Evolutionary conservation across 1,284 basidiomycete genomes (phyloP).

Genomic region (Tilletiopsis washingtonensis): DNA sequence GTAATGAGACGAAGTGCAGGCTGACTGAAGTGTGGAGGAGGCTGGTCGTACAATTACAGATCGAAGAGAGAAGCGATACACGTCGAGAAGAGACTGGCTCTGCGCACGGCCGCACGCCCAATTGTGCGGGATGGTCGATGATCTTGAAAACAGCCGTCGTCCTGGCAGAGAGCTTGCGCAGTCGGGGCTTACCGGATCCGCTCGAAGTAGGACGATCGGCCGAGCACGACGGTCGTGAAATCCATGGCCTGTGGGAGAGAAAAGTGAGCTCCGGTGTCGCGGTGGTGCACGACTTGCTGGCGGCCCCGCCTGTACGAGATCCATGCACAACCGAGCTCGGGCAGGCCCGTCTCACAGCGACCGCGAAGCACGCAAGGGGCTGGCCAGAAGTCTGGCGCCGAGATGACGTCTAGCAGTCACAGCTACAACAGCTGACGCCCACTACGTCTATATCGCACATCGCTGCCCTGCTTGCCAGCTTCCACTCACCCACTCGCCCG

Average conservation of each 20-base stretch:
- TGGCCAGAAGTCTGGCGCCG: neutral
- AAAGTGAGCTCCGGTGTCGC: too few species aligned
- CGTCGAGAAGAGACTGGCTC: too few species aligned
- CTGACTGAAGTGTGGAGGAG: too few species aligned
- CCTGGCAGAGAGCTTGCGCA: too few species aligned
- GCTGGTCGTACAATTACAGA: too few species aligned
- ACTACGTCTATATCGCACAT: neutral
- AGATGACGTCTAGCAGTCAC: neutral
- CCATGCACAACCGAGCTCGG: neutral
- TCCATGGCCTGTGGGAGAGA: slow-evolving; percentile 11
- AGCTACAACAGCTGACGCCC: neutral
- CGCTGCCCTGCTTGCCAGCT: neutral
- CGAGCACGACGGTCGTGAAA: slow-evolving; percentile 32
- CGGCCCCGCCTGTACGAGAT: too few species aligned
- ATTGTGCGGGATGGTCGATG: too few species aligned
- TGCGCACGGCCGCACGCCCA: too few species aligned
- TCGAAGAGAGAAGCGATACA: too few species aligned
- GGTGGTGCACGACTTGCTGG: too few species aligned
- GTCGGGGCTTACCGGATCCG: slow-evolving; percentile 37
- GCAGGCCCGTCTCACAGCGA: neutral
- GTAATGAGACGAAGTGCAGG: too few species aligned
- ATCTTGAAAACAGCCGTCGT: too few species aligned
- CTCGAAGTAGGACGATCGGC: slow-evolving; percentile 42
- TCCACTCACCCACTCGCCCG: slow-evolving; percentile 44
- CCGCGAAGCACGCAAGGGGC: neutral